Base-by-base conservation (phyloP, 495 filamentous ascomycete genomes). In the Penicillium bovifimosum region DNA sequence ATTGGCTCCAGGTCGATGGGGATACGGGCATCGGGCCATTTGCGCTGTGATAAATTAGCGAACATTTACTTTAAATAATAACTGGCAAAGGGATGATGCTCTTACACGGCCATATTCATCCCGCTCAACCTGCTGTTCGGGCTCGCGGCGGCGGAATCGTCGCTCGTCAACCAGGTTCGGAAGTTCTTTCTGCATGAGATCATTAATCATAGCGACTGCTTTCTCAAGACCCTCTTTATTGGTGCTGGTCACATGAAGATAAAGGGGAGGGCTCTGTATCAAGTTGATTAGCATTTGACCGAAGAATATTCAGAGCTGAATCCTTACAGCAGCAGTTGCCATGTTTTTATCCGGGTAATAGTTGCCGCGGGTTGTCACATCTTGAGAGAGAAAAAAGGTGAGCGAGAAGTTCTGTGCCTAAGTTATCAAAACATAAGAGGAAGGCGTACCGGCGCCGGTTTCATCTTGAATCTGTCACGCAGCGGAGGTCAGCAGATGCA, bases 391-490 rank as follows among this genome's bases (percentile, higher is more conserved):
- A 71, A 66, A 81, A 63, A 67, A 79, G 64, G 67, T 65, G 59
- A 64, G 60, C 70, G 50, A 85, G 75, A 86, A 81, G 76, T 75
- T 74, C 64, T 66, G 73, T 78, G 69, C 67, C 70, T 78, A 60
- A 38, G 65, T 36, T 53, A 62, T 50, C 20, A 50, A 64, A 47
- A 64, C 70, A 68, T 80, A 72, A 56, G 41, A 65, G 78, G 70
- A 68, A 76, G 80, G 86, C 93, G 85, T 98, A 98, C 93, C 93
- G 79, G 93, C 92, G 84, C 93, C 93, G 86, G 93, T 96, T 66
- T 96, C 88, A 77, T 97, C 91, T 88, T 96, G 95, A 61, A 98
- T 98, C 93, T 98, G 67, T 83, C 87, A 93, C 81, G 87, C 81
- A 86, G 74, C 71, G 70, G 81, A 86, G 83, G 93, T 98, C 86